Conservation (phyloP, 2,329 filamentous ascomycete genomes). For the Alternaria dauci region DNA sequence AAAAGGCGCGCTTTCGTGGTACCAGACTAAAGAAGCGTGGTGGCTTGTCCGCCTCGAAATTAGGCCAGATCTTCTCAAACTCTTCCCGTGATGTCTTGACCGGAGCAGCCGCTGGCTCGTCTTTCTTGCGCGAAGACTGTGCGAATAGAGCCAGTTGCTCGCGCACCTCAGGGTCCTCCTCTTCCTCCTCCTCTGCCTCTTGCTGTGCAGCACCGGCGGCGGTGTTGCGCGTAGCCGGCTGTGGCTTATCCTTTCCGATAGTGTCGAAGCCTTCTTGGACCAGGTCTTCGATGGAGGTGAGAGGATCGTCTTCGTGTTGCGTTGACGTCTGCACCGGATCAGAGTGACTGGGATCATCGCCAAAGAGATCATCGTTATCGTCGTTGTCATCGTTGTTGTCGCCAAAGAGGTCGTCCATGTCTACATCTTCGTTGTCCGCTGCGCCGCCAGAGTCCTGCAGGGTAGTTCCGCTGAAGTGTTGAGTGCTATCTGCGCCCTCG, state of each 20-base stretch:
- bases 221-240: conserved; percentile 26
- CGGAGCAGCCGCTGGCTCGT: conserved; percentile 67
- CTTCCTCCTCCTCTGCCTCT: conserved; percentile 43
- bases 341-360: conserved; percentile 30
- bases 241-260: conserved; percentile 27
- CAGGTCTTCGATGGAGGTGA: conserved; percentile 41
- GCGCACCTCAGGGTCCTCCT: conserved; percentile 45
- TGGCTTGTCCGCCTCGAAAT: conserved; percentile 77
- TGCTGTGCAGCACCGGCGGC: conserved; percentile 28
- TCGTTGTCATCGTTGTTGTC: conserved; percentile 50
- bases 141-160: conserved; percentile 48
- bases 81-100: conserved; percentile 78
- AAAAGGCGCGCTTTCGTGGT: conserved; percentile 79
- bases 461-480: conserved; percentile 44
- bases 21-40: conserved; percentile 85
- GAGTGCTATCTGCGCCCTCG: conserved; percentile 27
- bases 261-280: conserved; percentile 13
- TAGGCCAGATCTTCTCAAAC: conserved; percentile 80
- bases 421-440: conserved; percentile 55
- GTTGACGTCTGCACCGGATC: conserved; percentile 35
- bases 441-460: conserved; percentile 37
- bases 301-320: conserved; percentile 52
- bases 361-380: conserved; percentile 50
- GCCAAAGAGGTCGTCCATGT: conserved; percentile 73
- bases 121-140: conserved; percentile 38